phyloP scores from a whole-genome alignment of 306 rosid species.

The Alnus rubra region DNA sequence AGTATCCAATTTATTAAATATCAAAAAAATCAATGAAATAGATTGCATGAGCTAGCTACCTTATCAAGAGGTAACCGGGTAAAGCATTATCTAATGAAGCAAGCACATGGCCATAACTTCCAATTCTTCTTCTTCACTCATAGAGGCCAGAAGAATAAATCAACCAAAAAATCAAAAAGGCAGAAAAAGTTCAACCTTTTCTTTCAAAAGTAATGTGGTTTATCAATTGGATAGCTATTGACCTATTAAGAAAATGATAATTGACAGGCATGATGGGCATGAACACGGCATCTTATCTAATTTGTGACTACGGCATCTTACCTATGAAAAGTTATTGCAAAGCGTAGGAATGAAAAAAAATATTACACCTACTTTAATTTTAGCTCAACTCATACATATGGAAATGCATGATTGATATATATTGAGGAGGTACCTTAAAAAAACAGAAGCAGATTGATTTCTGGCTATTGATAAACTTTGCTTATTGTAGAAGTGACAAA shows the following conservation, averaged over 20 bases:
- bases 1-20: neutral
- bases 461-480: slow-evolving; percentile 62
- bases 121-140: neutral
- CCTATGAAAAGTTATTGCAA: neutral
- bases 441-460: slow-evolving; percentile 64
- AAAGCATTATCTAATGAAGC: neutral
- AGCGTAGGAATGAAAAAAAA: neutral
- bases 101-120: neutral
- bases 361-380: neutral
- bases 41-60: neutral
- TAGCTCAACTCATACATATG: slow-evolving; percentile 1
- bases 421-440: slow-evolving; percentile 58
- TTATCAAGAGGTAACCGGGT: neutral
- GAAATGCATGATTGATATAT: slow-evolving; percentile 18
- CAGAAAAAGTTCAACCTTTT: neutral
- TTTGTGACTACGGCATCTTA: neutral
- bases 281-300: neutral
- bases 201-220: neutral
- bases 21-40: no score
- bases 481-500: slow-evolving; percentile 55
- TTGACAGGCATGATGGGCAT: neutral
- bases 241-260: neutral
- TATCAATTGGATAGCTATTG: neutral
- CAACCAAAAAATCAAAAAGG: neutral
- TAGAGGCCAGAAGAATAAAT: neutral